Percentiles rank a stretch among this genome's conserved stretches.
Conservation (phyloP, 345 rosid species). For the Nasturtium officinale region DNA sequence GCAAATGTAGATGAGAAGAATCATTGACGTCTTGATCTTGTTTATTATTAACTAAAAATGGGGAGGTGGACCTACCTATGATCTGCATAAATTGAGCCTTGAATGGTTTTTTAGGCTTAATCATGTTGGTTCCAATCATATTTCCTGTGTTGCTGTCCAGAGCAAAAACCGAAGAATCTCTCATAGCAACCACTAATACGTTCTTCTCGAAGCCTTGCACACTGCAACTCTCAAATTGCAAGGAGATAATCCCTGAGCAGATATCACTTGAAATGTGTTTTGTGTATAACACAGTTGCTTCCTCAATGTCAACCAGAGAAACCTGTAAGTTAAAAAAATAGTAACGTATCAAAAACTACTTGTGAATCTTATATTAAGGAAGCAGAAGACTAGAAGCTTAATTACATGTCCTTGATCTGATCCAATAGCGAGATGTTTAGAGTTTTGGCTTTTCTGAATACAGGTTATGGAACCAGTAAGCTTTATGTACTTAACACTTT, state of each 20-base stretch:
- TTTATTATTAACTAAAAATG: not conserved
- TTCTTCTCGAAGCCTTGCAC: conserved; percentile 85
- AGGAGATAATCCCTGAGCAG: conserved; percentile 63
- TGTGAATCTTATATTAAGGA: not conserved
- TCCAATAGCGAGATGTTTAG: conserved; percentile 72
- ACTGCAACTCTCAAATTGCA: conserved; percentile 67
- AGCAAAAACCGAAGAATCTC: conserved; percentile 78
- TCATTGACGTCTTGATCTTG: conserved; percentile 2
- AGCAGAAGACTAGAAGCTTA: conserved; percentile 38
- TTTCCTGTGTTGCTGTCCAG: conserved; percentile 74
- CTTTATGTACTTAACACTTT: conserved; percentile 63
- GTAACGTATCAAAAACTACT: conserved; percentile 16
- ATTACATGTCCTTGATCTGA: conserved; percentile 88
- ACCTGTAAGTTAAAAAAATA: conserved; percentile 52
- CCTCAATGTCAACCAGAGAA: conserved; percentile 63
- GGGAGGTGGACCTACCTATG: conserved; percentile 50
- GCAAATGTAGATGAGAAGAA: conserved; percentile 23
- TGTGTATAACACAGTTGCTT: conserved; percentile 53
- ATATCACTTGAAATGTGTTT: conserved; percentile 71
- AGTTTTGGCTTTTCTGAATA: conserved; percentile 52
- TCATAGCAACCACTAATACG: conserved; percentile 68
- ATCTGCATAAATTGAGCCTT: conserved; percentile 79
- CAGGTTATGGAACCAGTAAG: conserved; percentile 71
- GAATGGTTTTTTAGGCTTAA: conserved; percentile 85
- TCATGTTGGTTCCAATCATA: conserved; percentile 56